phyloP scores from a whole-genome alignment of 306 rosid species.

The Mimosa pudica region DNA sequence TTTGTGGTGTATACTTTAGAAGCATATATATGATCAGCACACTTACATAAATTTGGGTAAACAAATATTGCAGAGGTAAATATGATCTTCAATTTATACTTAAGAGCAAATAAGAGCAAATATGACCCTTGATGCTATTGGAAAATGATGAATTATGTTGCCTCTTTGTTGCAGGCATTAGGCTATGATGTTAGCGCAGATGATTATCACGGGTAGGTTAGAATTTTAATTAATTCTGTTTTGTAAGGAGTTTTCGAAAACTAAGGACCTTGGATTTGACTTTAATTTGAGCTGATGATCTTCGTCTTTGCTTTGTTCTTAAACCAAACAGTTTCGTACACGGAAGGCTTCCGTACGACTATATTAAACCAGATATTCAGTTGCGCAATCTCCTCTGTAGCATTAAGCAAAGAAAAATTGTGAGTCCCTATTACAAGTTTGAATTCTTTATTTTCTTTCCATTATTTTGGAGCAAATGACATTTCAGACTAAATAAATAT shows the following conservation, averaged over 20 bases:
- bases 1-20: too few relatives aligned
- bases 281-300: background rate
- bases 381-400: slow-evolving; percentile 62
- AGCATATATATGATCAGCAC: too few relatives aligned
- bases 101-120: too few relatives aligned
- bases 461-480: background rate
- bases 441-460: background rate
- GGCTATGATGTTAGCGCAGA: slow-evolving; percentile 74
- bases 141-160: background rate
- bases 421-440: slow-evolving; percentile 23
- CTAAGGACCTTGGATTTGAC: background rate
- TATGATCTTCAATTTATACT: too few relatives aligned
- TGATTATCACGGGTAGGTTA: slow-evolving; percentile 82
- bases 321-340: slow-evolving; percentile 62
- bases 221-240: background rate
- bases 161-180: slow-evolving; percentile 48
- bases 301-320: background rate
- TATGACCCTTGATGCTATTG: background rate
- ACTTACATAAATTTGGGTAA: too few relatives aligned
- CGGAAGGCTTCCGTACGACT: slow-evolving; percentile 85
- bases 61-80: too few relatives aligned
- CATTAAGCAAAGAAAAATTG: slow-evolving; percentile 74
- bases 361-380: slow-evolving; percentile 64
- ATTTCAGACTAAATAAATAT: background rate
- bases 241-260: background rate